Evolutionary conservation across 768 basidiomycete species (phyloP).

Genomic region (Hypholoma fasciculare): DNA sequence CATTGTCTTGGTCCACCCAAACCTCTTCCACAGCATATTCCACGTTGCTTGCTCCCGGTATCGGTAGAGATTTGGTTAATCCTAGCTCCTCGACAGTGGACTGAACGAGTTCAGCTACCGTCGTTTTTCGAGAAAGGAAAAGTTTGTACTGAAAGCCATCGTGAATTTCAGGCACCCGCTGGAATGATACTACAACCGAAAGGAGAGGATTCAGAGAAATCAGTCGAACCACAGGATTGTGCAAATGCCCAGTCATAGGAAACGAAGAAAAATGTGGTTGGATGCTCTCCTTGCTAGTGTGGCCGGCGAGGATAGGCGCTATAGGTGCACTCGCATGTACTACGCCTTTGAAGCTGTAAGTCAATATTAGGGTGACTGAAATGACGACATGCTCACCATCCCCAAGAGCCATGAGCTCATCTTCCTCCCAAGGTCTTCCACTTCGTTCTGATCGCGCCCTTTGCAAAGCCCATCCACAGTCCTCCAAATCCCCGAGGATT

Average conservation of each 20-base stretch:
- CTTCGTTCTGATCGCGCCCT: conserved; percentile 54
- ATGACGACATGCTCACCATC: conserved; percentile 46
- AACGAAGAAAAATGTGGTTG: conserved; percentile 70
- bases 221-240: conserved; percentile 65
- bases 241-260: conserved; percentile 65
- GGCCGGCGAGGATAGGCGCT: conserved; percentile 50
- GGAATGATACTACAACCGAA: conserved; percentile 52
- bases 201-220: conserved; percentile 68
- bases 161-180: conserved; percentile 74
- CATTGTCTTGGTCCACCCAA: conserved; percentile 50
- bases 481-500: conserved; percentile 55
- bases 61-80: conserved; percentile 60
- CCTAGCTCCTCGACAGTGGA: conserved; percentile 64
- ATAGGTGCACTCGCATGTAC: conserved; percentile 44
- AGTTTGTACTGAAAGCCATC: conserved; percentile 69
- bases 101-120: conserved; percentile 55
- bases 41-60: conserved; percentile 66
- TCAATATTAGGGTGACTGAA: background rate
- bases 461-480: conserved; percentile 71
- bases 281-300: conserved; percentile 30
- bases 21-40: conserved; percentile 78
- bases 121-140: conserved; percentile 61
- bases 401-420: conserved; percentile 62
- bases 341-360: conserved; percentile 40
- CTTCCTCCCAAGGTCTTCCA: conserved; percentile 71